These are phyloP conservation scores for Rhodotorula sp. DNA, from an alignment of 1,284 basidiomycete species.

Conservation along the genomic window DNA sequence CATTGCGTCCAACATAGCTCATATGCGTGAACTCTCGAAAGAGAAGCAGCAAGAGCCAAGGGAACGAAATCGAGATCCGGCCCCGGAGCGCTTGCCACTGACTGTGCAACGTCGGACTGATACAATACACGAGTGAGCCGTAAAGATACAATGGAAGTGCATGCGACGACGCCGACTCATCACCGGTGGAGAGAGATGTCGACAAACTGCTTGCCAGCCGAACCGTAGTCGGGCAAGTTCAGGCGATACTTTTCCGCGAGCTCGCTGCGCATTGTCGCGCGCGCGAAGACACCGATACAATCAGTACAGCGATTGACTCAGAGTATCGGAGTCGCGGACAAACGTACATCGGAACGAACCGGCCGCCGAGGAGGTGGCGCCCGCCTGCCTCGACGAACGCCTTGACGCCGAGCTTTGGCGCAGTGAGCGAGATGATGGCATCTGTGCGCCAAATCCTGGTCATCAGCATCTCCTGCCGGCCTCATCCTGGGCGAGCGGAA, in stretches of 20 bases:
- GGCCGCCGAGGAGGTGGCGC: conserved; percentile 84
- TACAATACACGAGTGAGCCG: too few relatives aligned
- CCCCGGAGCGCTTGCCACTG: too few relatives aligned
- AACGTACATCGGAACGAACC: conserved; percentile 64
- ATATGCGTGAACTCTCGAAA: too few relatives aligned
- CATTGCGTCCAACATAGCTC: background rate
- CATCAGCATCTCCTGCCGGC: background rate
- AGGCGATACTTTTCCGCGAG: conserved; percentile 71
- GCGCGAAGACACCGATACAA: background rate
- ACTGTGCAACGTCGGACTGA: too few relatives aligned
- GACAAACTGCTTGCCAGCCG: conserved; percentile 36
- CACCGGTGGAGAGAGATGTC: conserved; percentile 29
- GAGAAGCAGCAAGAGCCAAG: too few relatives aligned
- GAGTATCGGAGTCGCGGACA: conserved; percentile 54
- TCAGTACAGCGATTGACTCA: background rate
- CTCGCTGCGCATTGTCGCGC: conserved; percentile 51
- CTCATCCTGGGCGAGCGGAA: background rate
- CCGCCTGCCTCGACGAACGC: conserved; percentile 61
- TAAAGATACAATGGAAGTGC: too few relatives aligned
- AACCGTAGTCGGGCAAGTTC: conserved; percentile 40
- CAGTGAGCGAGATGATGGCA: conserved; percentile 84
- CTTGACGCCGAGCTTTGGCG: conserved; percentile 83
- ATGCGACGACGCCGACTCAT: background rate
- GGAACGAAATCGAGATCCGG: too few relatives aligned
- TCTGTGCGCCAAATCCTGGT: conserved; percentile 56